Evolutionary conservation across 306 rosid genomes (phyloP).

Genomic region (Medicago lupulina): DNA sequence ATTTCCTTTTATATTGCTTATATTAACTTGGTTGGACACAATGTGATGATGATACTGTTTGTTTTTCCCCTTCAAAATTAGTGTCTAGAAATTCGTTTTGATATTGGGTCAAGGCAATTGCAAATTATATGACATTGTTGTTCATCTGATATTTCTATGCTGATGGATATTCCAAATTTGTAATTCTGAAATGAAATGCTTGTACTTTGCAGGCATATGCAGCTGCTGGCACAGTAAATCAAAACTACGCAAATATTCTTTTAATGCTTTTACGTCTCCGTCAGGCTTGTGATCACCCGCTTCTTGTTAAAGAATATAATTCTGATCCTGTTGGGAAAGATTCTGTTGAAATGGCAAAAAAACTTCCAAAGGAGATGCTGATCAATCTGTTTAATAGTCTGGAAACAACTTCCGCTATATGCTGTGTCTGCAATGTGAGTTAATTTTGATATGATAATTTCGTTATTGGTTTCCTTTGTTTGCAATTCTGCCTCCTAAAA

Average conservation of each 20-base stretch:
- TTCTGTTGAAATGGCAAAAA: constrained; percentile 78
- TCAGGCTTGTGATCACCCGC: constrained; percentile 98
- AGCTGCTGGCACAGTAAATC: constrained; percentile 97
- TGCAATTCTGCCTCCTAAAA: constrained; percentile 19
- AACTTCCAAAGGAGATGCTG: constrained; percentile 73
- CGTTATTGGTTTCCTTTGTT: constrained; percentile 28
- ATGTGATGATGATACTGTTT: not conserved
- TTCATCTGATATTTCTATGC: constrained; percentile 20
- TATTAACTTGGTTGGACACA: constrained; percentile 15
- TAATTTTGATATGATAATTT: constrained; percentile 37
- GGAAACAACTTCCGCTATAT: constrained; percentile 75
- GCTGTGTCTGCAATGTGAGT: constrained; percentile 81
- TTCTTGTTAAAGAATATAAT: constrained; percentile 79
- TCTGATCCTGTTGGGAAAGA: constrained; percentile 69
- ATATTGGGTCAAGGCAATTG: not conserved
- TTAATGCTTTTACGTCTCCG: constrained; percentile 97
- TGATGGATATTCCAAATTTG: constrained; percentile 14
- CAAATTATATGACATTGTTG: constrained; percentile 14
- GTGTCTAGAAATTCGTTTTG: not conserved
- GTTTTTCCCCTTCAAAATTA: not conserved
- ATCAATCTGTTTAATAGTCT: constrained; percentile 62
- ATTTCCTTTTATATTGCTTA: constrained; percentile 27
- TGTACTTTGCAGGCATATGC: constrained; percentile 87
- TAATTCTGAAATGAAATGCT: constrained; percentile 39
- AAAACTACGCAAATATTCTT: constrained; percentile 96